A percentile compares a stretch with the other conserved stretches of the same genome.
Conservation (phyloP, 2,329 filamentous ascomycete species). For the Paraconiothyrium sp. region DNA sequence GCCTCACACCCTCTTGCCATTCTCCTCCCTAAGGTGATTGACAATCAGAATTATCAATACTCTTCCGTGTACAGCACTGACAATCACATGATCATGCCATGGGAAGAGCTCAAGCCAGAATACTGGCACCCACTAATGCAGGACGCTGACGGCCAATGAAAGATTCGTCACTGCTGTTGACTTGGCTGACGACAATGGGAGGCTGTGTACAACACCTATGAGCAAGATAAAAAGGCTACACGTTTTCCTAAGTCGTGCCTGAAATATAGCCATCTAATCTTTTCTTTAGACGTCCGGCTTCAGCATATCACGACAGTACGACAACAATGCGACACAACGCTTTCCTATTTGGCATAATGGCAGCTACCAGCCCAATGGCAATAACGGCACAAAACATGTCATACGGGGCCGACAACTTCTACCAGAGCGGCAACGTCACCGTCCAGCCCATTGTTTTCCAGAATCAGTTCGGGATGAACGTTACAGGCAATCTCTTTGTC, state of each 20-base stretch:
- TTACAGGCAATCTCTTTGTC: constrained; percentile 25
- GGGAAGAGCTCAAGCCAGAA: no score
- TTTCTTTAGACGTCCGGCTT: not conserved
- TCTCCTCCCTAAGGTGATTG: not conserved
- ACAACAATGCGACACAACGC: constrained; percentile 3
- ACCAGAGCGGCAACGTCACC: constrained; percentile 22
- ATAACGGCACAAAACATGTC: constrained; percentile 25
- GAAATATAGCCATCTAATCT: not conserved
- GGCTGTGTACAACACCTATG: not conserved
- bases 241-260: not conserved
- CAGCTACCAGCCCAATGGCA: constrained; percentile 6
- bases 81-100: not conserved
- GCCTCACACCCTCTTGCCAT: not conserved
- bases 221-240: not conserved
- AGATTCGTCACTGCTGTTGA: not conserved
- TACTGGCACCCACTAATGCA: not conserved
- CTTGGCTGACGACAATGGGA: not conserved
- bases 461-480: constrained; percentile 20
- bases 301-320: not conserved
- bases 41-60: not conserved
- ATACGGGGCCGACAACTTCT: constrained; percentile 28
- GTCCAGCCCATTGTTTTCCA: constrained; percentile 23
- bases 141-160: not conserved
- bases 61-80: not conserved
- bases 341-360: not conserved